Percentiles rank a stretch among this genome's conserved stretches.
Evolutionary conservation across 2,329 filamentous ascomycete species (phyloP).

Genomic region (Verticillium nonalfalfae): DNA sequence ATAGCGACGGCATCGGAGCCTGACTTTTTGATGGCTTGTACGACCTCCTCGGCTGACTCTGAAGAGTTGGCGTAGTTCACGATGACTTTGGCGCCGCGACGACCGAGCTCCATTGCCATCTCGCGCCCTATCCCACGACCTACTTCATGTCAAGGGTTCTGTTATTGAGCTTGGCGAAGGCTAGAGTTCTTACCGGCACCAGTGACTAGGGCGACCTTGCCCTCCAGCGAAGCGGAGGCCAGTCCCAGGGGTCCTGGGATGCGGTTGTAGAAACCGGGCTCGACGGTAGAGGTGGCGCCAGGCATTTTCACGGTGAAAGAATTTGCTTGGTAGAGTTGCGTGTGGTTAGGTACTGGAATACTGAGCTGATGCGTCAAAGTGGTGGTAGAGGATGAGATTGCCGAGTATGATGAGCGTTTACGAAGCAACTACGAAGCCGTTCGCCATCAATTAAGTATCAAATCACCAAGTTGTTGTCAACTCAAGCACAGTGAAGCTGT

Average conservation of each 20-base stretch:
- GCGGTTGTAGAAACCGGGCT: slow-evolving; percentile 25
- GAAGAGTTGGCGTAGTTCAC: slow-evolving; percentile 54
- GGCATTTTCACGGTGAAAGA: slow-evolving; percentile 21
- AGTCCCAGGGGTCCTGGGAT: slow-evolving; percentile 31
- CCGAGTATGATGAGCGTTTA: neutral
- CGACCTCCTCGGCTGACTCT: slow-evolving; percentile 46
- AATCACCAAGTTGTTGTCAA: neutral
- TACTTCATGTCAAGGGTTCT: slow-evolving; percentile 9
- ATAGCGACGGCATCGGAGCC: slow-evolving; percentile 58
- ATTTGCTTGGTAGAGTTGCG: too few relatives aligned
- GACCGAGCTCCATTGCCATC: slow-evolving; percentile 51
- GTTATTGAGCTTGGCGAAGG: neutral
- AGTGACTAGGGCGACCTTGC: slow-evolving; percentile 81
- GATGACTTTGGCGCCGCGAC: slow-evolving; percentile 49
- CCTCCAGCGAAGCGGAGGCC: slow-evolving; percentile 59
- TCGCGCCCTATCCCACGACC: slow-evolving; percentile 53
- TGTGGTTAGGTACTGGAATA: too few relatives aligned
- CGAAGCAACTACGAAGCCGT: neutral
- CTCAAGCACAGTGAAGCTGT: neutral
- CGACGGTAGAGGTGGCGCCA: slow-evolving; percentile 15
- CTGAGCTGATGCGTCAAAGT: neutral
- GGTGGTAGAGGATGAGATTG: neutral
- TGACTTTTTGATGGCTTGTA: slow-evolving; percentile 44
- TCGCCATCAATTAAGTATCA: neutral
- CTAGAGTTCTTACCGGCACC: slow-evolving; percentile 39